Evolutionary conservation across 148 eudicot species (phyloP).

Genomic region (Amaranthus palmeri): DNA sequence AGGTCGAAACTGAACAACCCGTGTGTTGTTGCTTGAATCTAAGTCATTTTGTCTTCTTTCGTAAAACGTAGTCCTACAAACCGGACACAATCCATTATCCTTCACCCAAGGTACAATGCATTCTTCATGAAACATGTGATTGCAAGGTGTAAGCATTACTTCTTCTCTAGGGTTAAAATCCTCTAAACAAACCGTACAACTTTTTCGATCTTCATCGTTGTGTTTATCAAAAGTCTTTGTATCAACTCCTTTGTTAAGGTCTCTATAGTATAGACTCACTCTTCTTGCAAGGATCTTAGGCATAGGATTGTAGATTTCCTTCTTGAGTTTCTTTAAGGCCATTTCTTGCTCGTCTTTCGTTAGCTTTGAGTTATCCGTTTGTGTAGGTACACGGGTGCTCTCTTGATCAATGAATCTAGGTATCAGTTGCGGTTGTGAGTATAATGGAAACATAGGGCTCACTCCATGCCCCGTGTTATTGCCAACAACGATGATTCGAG

Average conservation of each 20-base stretch:
- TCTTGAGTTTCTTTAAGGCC: constrained; percentile 47
- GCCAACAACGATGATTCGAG: constrained; percentile 23
- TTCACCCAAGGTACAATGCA: constrained; percentile 94
- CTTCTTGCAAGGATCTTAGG: constrained; percentile 41
- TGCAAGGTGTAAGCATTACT: constrained; percentile 64
- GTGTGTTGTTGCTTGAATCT: constrained; percentile 7
- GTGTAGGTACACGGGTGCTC: constrained; percentile 4
- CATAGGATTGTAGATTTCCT: constrained; percentile 47
- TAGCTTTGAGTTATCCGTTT: constrained; percentile 33
- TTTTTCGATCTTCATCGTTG: constrained; percentile 43
- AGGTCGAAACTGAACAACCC: not conserved
- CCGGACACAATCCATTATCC: constrained; percentile 64
- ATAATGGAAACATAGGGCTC: constrained; percentile 1
- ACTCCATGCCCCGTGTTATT: not conserved
- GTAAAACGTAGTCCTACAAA: constrained; percentile 49
- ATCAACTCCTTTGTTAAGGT: constrained; percentile 17
- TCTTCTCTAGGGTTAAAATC: constrained; percentile 52
- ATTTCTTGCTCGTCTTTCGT: constrained; percentile 43
- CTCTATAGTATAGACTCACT: constrained; percentile 42
- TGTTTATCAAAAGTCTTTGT: constrained; percentile 7
- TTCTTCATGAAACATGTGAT: constrained; percentile 86
- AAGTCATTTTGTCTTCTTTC: constrained; percentile 20
- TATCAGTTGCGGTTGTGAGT: not conserved
- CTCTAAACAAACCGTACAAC: constrained; percentile 77
- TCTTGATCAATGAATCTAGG: constrained; percentile 11